A percentile compares a stretch with the other conserved stretches of the same genome.
These are phyloP conservation scores for Aureobasidium sp. DNA, from an alignment of 2,329 filamentous ascomycete species.

Conservation along the genomic window DNA sequence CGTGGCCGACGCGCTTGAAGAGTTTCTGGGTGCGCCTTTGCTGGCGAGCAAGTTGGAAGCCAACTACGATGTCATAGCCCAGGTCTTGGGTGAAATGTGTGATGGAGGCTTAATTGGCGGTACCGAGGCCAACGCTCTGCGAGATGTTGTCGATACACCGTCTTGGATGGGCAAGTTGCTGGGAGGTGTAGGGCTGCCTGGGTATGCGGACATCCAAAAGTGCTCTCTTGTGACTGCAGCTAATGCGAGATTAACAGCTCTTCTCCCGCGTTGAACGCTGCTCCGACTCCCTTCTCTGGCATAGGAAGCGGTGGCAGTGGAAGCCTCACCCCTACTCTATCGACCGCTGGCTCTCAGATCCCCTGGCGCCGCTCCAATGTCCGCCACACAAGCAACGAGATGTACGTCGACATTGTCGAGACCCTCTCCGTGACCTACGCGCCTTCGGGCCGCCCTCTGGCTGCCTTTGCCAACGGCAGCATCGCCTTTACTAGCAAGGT, in stretches of 20 bases:
- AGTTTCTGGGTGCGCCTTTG: slow-evolving; percentile 84
- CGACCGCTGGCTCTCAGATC: slow-evolving; percentile 44
- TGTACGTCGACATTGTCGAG: slow-evolving; percentile 94
- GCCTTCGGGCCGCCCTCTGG: slow-evolving; percentile 78
- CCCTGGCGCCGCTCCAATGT: slow-evolving; percentile 92
- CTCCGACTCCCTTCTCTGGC: background rate
- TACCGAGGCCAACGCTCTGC: slow-evolving; percentile 86
- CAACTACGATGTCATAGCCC: slow-evolving; percentile 89
- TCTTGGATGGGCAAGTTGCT: slow-evolving; percentile 84
- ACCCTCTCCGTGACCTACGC: slow-evolving; percentile 81
- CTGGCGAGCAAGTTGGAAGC: slow-evolving; percentile 79
- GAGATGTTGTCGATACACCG: slow-evolving; percentile 87
- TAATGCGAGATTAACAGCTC: background rate
- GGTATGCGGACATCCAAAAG: slow-evolving; percentile 24
- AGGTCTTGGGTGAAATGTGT: slow-evolving; percentile 92
- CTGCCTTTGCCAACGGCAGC: slow-evolving; percentile 82
- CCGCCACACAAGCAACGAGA: slow-evolving; percentile 89
- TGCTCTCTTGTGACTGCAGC: background rate
- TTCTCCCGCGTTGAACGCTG: slow-evolving; percentile 8
- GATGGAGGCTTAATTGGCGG: slow-evolving; percentile 84
- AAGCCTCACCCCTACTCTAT: slow-evolving; percentile 22
- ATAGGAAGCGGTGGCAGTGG: slow-evolving; percentile 2
- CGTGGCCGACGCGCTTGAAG: slow-evolving; percentile 84
- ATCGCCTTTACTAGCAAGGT: slow-evolving; percentile 95
- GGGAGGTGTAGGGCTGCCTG: slow-evolving; percentile 77